Conservation (phyloP, 2,329 filamentous ascomycete genomes). For the Diaporthe velutina region DNA sequence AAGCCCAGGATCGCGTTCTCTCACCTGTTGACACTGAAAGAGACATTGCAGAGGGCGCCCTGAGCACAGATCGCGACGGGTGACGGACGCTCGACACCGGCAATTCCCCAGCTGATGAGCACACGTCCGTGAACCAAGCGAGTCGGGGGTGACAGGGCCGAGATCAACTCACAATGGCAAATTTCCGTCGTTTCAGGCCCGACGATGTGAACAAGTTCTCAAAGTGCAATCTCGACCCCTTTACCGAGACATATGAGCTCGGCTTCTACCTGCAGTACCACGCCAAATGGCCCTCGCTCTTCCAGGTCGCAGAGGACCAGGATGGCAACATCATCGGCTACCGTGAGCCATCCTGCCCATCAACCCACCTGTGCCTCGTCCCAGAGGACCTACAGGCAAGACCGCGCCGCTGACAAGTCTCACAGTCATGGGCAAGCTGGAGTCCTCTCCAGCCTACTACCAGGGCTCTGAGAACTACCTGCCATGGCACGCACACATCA, state of each 20-base stretch:
- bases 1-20: background rate
- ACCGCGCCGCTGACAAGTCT: slow-evolving; percentile 43
- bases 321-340: slow-evolving; percentile 94
- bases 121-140: slow-evolving; percentile 23
- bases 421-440: slow-evolving; percentile 95
- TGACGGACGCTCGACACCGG: slow-evolving; percentile 10
- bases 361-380: background rate
- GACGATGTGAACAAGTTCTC: slow-evolving; percentile 91
- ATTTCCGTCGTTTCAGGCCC: slow-evolving; percentile 86
- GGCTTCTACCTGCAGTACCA: slow-evolving; percentile 97
- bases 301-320: slow-evolving; percentile 89
- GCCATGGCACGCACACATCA: slow-evolving; percentile 99
- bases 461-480: slow-evolving; percentile 88
- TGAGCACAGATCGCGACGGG: slow-evolving; percentile 26
- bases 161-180: slow-evolving; percentile 71
- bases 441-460: slow-evolving; percentile 83
- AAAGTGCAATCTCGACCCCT: slow-evolving; percentile 92
- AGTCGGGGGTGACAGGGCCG: slow-evolving; percentile 27
- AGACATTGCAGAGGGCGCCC: background rate
- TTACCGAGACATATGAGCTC: slow-evolving; percentile 98
- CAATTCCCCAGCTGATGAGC: slow-evolving; percentile 32
- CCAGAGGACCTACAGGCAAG: slow-evolving; percentile 19
- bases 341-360: slow-evolving; percentile 70
- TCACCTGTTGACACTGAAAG: slow-evolving; percentile 12
- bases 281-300: slow-evolving; percentile 94